phyloP scores from a whole-genome alignment of 345 rosid species.

The Cardamine resedifolia region DNA sequence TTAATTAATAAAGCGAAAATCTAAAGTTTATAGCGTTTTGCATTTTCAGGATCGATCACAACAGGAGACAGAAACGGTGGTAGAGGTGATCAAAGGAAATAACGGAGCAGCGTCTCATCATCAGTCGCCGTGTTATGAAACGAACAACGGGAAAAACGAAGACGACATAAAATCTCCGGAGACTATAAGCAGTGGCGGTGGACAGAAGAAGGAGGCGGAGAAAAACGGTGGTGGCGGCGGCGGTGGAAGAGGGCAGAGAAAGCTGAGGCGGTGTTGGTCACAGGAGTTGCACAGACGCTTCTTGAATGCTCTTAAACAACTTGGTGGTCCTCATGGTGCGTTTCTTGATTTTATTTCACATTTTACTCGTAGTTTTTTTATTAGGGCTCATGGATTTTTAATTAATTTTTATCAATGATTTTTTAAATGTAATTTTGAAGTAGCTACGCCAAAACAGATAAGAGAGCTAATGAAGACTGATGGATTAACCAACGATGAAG shows the following conservation, averaged over 20 bases:
- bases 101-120: slow-evolving; percentile 8
- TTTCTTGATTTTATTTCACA: slow-evolving; percentile 6
- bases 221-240: slow-evolving; percentile 39
- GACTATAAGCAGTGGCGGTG: slow-evolving; percentile 11
- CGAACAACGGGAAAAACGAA: slow-evolving; percentile 26
- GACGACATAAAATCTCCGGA: slow-evolving; percentile 40
- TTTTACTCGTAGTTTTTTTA: neutral
- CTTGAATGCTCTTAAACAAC: slow-evolving; percentile 80
- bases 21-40: neutral
- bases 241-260: slow-evolving; percentile 42
- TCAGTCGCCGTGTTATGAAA: neutral
- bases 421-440: slow-evolving; percentile 42
- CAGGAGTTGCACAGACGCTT: slow-evolving; percentile 85
- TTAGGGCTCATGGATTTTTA: neutral
- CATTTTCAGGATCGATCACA: slow-evolving; percentile 43
- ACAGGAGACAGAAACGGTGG: slow-evolving; percentile 47
- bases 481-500: slow-evolving; percentile 95
- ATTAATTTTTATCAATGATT: neutral
- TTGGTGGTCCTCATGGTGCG: slow-evolving; percentile 88
- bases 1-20: neutral
- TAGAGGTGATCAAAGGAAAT: slow-evolving; percentile 53
- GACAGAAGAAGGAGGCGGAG: slow-evolving; percentile 33
- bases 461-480: slow-evolving; percentile 91
- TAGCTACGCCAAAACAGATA: slow-evolving; percentile 89
- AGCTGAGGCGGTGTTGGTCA: slow-evolving; percentile 92